Evolutionary conservation across 495 filamentous ascomycete genomes (phyloP).

Genomic region (Annulohypoxylon nitens): DNA sequence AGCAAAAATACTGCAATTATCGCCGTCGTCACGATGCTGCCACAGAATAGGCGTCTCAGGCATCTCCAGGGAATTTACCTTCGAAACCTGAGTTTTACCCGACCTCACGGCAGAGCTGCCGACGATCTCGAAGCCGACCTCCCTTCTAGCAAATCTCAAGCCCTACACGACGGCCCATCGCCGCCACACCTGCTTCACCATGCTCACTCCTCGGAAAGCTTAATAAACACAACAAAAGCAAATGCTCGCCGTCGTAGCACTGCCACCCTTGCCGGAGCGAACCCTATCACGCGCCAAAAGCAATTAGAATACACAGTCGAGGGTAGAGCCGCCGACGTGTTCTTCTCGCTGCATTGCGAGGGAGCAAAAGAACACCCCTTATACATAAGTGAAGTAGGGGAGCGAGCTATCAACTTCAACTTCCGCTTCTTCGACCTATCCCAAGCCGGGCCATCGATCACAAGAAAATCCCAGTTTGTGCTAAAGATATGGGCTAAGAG

Average conservation of each 20-base stretch:
- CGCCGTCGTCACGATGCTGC: constrained; percentile 53
- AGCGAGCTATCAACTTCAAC: constrained; percentile 87
- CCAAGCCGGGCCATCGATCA: constrained; percentile 72
- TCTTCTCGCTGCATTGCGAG: constrained; percentile 86
- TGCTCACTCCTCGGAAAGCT: constrained; percentile 77
- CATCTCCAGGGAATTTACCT: constrained; percentile 89
- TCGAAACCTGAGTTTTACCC: constrained; percentile 81
- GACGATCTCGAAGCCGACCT: constrained; percentile 88
- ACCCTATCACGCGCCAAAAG: constrained; percentile 76
- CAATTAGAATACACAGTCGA: constrained; percentile 79
- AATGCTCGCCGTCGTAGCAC: constrained; percentile 75
- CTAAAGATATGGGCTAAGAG: constrained; percentile 84
- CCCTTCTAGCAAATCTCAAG: constrained; percentile 76
- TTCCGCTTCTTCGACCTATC: constrained; percentile 89
- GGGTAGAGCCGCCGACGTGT: constrained; percentile 83
- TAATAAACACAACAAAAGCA: constrained; percentile 54
- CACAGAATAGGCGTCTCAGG: constrained; percentile 87
- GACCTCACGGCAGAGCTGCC: constrained; percentile 77
- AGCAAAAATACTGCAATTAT: constrained; percentile 35
- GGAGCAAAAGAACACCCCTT: constrained; percentile 73
- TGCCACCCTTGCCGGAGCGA: constrained; percentile 75
- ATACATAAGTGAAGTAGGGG: constrained; percentile 88
- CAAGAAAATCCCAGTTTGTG: constrained; percentile 71
- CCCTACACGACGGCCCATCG: constrained; percentile 63
- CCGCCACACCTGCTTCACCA: constrained; percentile 67